Evolutionary conservation across 768 basidiomycete genomes (phyloP), one percentile per base, ranked within the genome.

Genomic region (Tylopilus felleus): DNA sequence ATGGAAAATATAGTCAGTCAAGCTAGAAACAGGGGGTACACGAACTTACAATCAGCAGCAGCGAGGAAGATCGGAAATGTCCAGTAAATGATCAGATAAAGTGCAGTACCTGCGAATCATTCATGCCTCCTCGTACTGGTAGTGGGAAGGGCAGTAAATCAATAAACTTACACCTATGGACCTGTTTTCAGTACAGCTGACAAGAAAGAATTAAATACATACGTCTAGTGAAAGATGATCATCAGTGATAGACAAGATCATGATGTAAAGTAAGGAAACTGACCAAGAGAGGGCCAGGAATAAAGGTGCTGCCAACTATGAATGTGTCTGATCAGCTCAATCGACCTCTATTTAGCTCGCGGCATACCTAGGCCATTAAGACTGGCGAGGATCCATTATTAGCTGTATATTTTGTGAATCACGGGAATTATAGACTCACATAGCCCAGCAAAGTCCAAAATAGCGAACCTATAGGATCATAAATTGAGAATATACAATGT

Each of bases 31-130:
- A 33, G 5, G 4, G 14, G 27, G 5, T 0, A n/a, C 51, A 16
- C 5, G 16, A 17, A 16, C 63, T 55, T 48, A 65, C 64, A 1
- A 50, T 65, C 60, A 1, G 55, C 56, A 19, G 53, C 56, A 27
- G 42, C 53, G 1, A 59, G 22, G 27, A 65, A 65, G 2, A 65
- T 2, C 4, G 47, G 33, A 2, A 52, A 62, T 23, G 31, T 13
- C 60, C 60, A 61, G 17, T 50, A 27, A 25, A 44, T 28, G 1
- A 55, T 14, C 7, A 53, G 25, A 19, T 42, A 6, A 7, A 65
- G 2, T 1, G n/a, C 46, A 10, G 19, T 49, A 33, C 56, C 60
- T 64, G n/a, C 1, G 17, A 25, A 51, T 17, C 7, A 17, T 6
- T 13, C 33, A 35, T 10, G 13, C 4, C 33, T 35, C 10, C 33